These are phyloP conservation scores for Linaria vulgaris DNA, from an alignment of 257 asterid genomes.

Conservation along the genomic window DNA sequence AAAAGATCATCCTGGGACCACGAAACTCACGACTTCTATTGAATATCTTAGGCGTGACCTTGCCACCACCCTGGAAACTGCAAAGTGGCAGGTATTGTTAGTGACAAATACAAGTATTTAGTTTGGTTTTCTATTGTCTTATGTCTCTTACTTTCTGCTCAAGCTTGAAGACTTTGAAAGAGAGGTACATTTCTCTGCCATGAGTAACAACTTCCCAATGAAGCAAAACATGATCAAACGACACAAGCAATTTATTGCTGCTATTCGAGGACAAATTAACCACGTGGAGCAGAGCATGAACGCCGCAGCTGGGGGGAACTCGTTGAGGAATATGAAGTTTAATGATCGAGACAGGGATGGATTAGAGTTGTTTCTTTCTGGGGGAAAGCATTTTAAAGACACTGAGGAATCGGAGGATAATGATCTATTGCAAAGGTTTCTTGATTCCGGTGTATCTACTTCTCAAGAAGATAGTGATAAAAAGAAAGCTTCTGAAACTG, in stretches of 20 bases:
- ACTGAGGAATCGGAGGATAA: conserved; percentile 27
- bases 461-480: conserved; percentile 26
- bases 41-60: conserved; percentile 40
- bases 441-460: conserved; percentile 38
- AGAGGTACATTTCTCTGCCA: conserved; percentile 34
- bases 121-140: conserved; percentile 3
- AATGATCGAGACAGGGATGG: conserved; percentile 43
- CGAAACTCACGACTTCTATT: conserved; percentile 29
- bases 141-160: conserved; percentile 16
- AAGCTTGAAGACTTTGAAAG: conserved; percentile 50
- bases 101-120: background rate
- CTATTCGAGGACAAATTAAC: conserved; percentile 40
- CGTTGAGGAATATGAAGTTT: conserved; percentile 28
- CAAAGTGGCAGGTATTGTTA: conserved; percentile 46
- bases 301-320: conserved; percentile 23
- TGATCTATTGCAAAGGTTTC: conserved; percentile 30
- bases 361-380: conserved; percentile 41
- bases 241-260: conserved; percentile 36
- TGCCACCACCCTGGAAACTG: conserved; percentile 40
- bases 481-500: conserved; percentile 23
- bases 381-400: conserved; percentile 29
- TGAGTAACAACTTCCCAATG: conserved; percentile 31
- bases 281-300: conserved; percentile 33
- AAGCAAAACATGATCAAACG: conserved; percentile 32
- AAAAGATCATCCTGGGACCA: conserved; percentile 27